Base-by-base conservation (phyloP, 139 green algal genomes). In the Dunaliella primolecta region DNA sequence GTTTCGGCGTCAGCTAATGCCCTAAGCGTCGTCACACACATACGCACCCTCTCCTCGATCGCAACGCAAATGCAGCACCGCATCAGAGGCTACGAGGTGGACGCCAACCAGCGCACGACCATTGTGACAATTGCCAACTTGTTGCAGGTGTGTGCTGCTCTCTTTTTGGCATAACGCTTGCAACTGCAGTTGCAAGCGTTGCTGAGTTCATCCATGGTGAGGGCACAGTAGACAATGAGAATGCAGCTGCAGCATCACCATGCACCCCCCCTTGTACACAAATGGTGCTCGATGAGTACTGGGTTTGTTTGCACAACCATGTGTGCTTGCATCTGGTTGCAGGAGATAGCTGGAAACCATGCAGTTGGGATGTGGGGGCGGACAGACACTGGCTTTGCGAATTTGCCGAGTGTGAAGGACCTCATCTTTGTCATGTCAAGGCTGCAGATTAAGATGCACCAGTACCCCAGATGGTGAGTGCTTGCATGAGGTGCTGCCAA, bases 321-420 rank as follows among this genome's bases (percentile, higher is more conserved):
- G 46, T 64, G 15, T 15, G 7, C 46, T 64, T 64, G 46, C 46
- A 64, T n/a, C n/a, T n/a, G n/a, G n/a, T n/a, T 81, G 74, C 93
- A 98, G 93, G 96, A 98, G 46, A 88, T 92, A 0, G 95, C 95
- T 1, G 88, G 91, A 83, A 98, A 98, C 84, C 95, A 98, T 84
- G 94, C 89, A 0, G 93, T 98, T 1, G 92, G 92, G 0, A 91
- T 98, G 87, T 98, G 96, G 95, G 96, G 96, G 1, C 88, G 94
- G 7, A 94, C 90, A 27, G 91, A 94, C 21, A 90, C 92, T 24
- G 96, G 95, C 2, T 98, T 97, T 86, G 95, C 96, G 2, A 91
- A 88, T 34, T 88, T 96, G 81, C 95, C 95, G 0, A 84, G 87
- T 32, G 93, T 96, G 90, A 85, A 90, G 30, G 88, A 95, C 78